Percentiles rank a stretch among this genome's conserved stretches.
These are phyloP conservation scores for Boletellus sp. DNA, from an alignment of 1,284 basidiomycete genomes.

Conservation along the genomic window DNA sequence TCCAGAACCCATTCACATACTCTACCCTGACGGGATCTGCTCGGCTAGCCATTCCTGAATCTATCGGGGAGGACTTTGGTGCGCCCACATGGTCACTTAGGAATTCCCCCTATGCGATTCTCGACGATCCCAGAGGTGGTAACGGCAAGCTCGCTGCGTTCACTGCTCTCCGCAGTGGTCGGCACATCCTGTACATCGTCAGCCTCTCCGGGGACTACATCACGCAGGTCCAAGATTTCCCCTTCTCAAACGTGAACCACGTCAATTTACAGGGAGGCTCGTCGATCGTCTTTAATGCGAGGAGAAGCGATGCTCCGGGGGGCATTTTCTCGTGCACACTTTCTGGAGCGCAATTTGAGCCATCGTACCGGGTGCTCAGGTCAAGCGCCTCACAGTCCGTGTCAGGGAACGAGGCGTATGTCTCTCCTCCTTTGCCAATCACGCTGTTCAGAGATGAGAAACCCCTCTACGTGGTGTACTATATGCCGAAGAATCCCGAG, in stretches of 20 bases:
- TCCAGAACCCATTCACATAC: conserved; percentile 65
- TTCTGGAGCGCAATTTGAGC: conserved; percentile 17
- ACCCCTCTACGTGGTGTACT: conserved; percentile 30
- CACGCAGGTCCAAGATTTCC: conserved; percentile 34
- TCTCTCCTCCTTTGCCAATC: conserved; percentile 25
- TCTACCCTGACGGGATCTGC: conserved; percentile 31
- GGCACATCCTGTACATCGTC: conserved; percentile 47
- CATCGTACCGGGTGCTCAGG: conserved; percentile 24
- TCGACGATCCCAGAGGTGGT: conserved; percentile 30
- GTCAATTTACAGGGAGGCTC: conserved; percentile 38
- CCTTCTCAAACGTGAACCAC: conserved; percentile 45
- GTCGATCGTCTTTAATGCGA: conserved; percentile 25
- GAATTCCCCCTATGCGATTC: conserved; percentile 46
- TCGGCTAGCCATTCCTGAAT: conserved; percentile 40
- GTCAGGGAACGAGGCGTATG: conserved; percentile 22
- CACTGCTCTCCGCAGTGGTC: conserved; percentile 47
- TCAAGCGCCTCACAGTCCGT: conserved; percentile 11
- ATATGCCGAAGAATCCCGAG: conserved; percentile 27
- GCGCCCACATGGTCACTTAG: conserved; percentile 54
- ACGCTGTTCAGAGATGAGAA: conserved; percentile 21
- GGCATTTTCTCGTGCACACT: conserved; percentile 26
- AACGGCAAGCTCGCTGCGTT: conserved; percentile 42
- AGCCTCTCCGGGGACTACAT: conserved; percentile 35
- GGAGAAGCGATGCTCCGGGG: conserved; percentile 24
- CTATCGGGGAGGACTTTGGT: conserved; percentile 54